phyloP scores from a whole-genome alignment of 2,329 filamentous ascomycete genomes.

The Neophaeococcomyces aloes region DNA sequence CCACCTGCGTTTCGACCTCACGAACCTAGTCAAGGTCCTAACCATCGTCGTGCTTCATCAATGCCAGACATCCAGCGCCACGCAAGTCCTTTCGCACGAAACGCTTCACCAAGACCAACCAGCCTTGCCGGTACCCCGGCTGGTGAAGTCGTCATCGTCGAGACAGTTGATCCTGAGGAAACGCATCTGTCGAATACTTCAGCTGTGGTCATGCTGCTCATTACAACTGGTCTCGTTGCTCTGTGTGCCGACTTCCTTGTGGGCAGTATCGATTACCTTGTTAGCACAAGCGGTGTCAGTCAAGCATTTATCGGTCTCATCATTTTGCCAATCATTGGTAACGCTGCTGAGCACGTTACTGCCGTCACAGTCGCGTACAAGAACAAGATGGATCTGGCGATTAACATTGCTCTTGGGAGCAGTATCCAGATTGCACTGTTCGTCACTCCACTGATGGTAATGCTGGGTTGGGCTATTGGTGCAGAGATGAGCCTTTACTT shows the following conservation, averaged over 20 bases:
- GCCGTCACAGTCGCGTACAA: constrained; percentile 60
- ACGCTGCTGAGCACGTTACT: constrained; percentile 63
- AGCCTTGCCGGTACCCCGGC: constrained; percentile 3
- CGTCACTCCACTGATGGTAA: constrained; percentile 58
- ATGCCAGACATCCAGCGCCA: constrained; percentile 57
- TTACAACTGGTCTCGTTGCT: constrained; percentile 56
- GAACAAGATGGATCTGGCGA: constrained; percentile 67
- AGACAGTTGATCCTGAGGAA: constrained; percentile 21
- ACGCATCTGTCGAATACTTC: constrained; percentile 30
- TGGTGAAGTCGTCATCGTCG: constrained; percentile 26
- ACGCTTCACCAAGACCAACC: constrained; percentile 26
- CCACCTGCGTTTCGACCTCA: constrained; percentile 14
- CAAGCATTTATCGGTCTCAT: constrained; percentile 63
- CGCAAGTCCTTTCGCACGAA: constrained; percentile 12
- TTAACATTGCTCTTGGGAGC: constrained; percentile 60
- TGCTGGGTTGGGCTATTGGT: constrained; percentile 59
- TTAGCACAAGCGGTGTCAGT: constrained; percentile 45
- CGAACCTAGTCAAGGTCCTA: constrained; percentile 26
- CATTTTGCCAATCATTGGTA: constrained; percentile 61
- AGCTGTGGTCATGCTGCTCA: constrained; percentile 51
- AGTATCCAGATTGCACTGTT: constrained; percentile 64
- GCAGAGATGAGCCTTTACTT: constrained; percentile 73
- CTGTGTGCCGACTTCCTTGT: constrained; percentile 62
- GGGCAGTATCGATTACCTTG: constrained; percentile 54
- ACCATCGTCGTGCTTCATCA: constrained; percentile 60